Conservation (phyloP, 169 alveolate genomes). For the Plasmodium sp. region DNA sequence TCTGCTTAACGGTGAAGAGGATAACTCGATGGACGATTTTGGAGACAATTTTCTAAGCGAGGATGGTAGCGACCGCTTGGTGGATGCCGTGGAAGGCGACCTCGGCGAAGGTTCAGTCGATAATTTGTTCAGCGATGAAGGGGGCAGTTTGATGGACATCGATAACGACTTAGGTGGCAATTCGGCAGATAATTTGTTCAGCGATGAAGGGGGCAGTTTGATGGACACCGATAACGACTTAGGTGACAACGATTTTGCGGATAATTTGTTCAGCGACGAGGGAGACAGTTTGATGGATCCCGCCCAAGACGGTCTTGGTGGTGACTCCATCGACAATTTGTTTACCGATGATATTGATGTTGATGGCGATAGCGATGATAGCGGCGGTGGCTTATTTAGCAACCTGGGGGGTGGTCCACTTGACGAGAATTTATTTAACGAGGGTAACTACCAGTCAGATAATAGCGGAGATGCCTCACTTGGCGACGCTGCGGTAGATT, state of each 20-base stretch:
- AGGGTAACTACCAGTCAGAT: not conserved
- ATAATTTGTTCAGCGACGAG: not conserved
- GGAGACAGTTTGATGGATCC: not conserved
- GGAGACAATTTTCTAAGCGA: not conserved
- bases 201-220: no score
- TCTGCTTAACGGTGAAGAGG: no score
- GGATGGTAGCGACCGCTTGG: not conserved
- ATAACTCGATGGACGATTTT: no score
- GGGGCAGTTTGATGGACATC: not conserved
- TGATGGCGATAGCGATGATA: not conserved
- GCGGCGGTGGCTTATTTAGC: not conserved
- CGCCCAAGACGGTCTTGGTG: not conserved
- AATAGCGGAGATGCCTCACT: not conserved
- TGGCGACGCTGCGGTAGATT: not conserved
- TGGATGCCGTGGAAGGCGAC: not conserved
- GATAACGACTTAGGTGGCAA: not conserved
- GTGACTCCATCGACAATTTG: not conserved
- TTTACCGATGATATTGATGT: not conserved
- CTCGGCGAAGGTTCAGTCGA: not conserved
- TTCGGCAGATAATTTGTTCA: not conserved
- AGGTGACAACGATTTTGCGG: no score
- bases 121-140: not conserved
- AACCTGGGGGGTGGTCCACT: no score
- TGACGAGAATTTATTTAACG: no score
- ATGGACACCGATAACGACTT: no score